Evolutionary conservation across 805 yeast genomes (phyloP), one percentile per base, ranked within the genome.

Genomic region (Brettanomyces bruxellensis): DNA sequence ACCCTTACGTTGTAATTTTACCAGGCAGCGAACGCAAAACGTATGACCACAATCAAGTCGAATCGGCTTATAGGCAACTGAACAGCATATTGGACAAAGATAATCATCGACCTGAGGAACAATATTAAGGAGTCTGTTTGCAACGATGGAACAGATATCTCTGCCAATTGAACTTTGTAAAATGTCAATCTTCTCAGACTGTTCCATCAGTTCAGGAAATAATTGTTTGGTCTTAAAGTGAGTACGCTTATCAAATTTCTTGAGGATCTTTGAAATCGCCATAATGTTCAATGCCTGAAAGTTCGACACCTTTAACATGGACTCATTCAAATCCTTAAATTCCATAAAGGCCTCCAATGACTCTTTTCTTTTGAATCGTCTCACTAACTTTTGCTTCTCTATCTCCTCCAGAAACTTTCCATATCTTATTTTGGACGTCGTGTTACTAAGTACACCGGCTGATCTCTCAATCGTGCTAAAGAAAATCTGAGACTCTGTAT

Each of bases 51-150:
- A 84, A 8, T 61, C 64, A 13, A 84, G 65, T 42, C 79, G 64
- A 42, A 84, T 79, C 3, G 93, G 93, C 55, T 83, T 81, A 64
- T 73, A 84, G 0, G 89, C 88, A 41, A 84, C 71, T 3, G 76
- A 71, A 59, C 76, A 73, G 58, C 93, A 84, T 8, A 84, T 78
- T 1, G 90, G 87, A 57, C 93, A 84, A 1, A 78, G 66, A 55
- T 83, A 84, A 58, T 85, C 91, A 43, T 84, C 90, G 4, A 85
- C 63, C 58, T 83, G 90, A 1, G 93, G 93, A 1, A 83, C 66
- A 1, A 84, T 61, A 28, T 73, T 70, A 35, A 84, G 60, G 14
- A 84, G 61, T 25, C 77, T 69, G 24, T 67, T 68, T 30, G 81
- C 73, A 34, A 84, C 78, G 28, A 81, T 70, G 35, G 64, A 70